Evolutionary conservation across 2,329 filamentous ascomycete genomes (phyloP), one percentile per base, ranked within the genome.

Genomic region (Cladosporium sp.): DNA sequence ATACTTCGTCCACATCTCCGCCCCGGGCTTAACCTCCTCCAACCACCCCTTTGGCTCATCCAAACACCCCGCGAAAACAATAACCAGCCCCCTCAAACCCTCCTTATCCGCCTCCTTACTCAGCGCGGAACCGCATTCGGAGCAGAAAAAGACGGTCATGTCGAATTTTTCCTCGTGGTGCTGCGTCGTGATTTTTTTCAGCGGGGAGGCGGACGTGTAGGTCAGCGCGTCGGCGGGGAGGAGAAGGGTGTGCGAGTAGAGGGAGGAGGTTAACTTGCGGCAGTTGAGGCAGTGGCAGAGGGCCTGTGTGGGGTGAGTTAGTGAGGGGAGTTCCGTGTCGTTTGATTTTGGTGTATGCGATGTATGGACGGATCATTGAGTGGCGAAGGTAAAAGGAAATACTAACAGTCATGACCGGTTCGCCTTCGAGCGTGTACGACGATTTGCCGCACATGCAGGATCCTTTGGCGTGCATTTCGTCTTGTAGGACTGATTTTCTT

Each of bases 261-360:
- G 18, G 32, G 45, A 42, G 35, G 25, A 41, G 50, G 53, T 43
- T 12, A 53, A 16, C 33, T 51, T 51, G 32, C 50, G 53, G 53
- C 53, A 55, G 41, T 43, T 32, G 19, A 53, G 43, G 46, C 53
- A 55, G 53, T 55, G 53, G 46, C 53, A 55, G 40, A 53, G 33
- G 32, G 29, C 45, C 53, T 55, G 41, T 32, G 20, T 4, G n/a
- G 6, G 7, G 25, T 35, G 29, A 32, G 25, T 29, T 13, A 38
- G 12, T 13, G 22, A 9, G 22, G 32, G 8, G 13, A n/a, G n/a
- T n/a, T n/a, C n/a, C n/a, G n/a, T n/a, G n/a, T n/a, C n/a, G n/a
- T n/a, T n/a, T n/a, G n/a, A n/a, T n/a, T n/a, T n/a, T n/a, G n/a
- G n/a, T n/a, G n/a, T n/a, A 7, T 35, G 12, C 2, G 32, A 35